Evolutionary conservation across 2,329 filamentous ascomycete species (phyloP), one percentile per base, ranked within the genome.

Genomic region (Aspergillus luchuensis): DNA sequence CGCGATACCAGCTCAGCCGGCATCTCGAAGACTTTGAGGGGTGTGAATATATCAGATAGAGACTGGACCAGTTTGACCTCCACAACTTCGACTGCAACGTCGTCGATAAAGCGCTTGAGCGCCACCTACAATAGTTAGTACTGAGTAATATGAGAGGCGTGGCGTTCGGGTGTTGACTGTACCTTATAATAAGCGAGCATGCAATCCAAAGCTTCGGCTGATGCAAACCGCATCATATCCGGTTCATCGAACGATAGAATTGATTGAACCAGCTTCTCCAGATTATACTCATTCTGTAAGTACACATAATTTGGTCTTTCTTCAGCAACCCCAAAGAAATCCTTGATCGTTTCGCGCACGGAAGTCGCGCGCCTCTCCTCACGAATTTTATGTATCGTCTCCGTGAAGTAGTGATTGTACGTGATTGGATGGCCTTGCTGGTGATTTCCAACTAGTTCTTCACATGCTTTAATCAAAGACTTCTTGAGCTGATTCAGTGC

Each of bases 401-500:
- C 71, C 1, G 69, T 75, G 23, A 76, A 75, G 58, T 75, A 74
- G 51, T 74, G 71, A 57, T 77, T 78, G 59, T 74, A 77, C 1
- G 76, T 78, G 17, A 75, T 70, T 0, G 73, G 70, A 59, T 74
- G 72, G 0, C 73, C 67, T 28, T 41, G 56, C 47, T 65, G 81
- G 71, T 83, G 33, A 36, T 5, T 36, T 15, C 33, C 33, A 6
- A 36, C 33, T 5, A 36, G 77, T 5, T 74, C 81, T 10, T 71
- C 66, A 0, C 88, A 69, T 2, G 88, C 66, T 54, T 82, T 78
- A 3, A 15, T 36, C 11, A 36, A 5, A 0, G 60, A 56, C 1
- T 80, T 71, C 65, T 84, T 84, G 0, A 64, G 57, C 0, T 36
- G 78, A 64, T 19, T 15, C 4, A 86, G 72, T 7, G 76, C 73